These are phyloP conservation scores for Aspergillus aculeatus DNA, from an alignment of 2,329 filamentous ascomycete species.

Conservation along the genomic window DNA sequence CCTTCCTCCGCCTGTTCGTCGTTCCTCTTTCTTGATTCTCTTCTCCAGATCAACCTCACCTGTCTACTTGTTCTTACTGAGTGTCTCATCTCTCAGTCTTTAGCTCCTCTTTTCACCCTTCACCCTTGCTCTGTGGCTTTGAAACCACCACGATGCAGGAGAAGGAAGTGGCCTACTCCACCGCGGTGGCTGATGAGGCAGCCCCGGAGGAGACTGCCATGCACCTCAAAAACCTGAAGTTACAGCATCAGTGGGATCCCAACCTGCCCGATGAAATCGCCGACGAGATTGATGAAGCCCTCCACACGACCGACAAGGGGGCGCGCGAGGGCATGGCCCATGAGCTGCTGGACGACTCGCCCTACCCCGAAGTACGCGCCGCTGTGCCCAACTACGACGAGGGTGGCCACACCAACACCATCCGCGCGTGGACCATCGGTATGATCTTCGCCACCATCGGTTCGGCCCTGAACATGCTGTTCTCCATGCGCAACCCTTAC, in stretches of 20 bases:
- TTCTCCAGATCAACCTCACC: background rate
- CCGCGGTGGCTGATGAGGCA: constrained; percentile 1
- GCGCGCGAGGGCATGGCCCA: constrained; percentile 59
- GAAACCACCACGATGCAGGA: constrained; percentile 5
- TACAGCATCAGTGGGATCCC: constrained; percentile 62
- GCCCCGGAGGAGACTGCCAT: constrained; percentile 24
- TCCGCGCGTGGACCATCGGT: constrained; percentile 64
- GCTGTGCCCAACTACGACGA: constrained; percentile 65
- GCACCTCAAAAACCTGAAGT: constrained; percentile 56
- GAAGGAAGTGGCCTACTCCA: constrained; percentile 4
- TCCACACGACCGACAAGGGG: constrained; percentile 55
- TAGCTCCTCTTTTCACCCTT: background rate
- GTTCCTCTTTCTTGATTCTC: background rate
- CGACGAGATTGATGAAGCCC: constrained; percentile 60
- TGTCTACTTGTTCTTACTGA: background rate
- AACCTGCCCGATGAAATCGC: constrained; percentile 64
- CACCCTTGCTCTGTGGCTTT: background rate
- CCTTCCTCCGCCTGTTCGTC: background rate
- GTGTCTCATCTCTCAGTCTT: background rate
- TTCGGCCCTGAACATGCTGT: constrained; percentile 62
- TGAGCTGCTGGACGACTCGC: constrained; percentile 64
- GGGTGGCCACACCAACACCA: constrained; percentile 63
- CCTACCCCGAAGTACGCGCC: constrained; percentile 66
- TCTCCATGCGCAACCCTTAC: constrained; percentile 57
- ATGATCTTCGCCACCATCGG: constrained; percentile 61